Conservation (phyloP, 129 eudicot genomes). For the Rutidosis leptorrhynchoides region DNA sequence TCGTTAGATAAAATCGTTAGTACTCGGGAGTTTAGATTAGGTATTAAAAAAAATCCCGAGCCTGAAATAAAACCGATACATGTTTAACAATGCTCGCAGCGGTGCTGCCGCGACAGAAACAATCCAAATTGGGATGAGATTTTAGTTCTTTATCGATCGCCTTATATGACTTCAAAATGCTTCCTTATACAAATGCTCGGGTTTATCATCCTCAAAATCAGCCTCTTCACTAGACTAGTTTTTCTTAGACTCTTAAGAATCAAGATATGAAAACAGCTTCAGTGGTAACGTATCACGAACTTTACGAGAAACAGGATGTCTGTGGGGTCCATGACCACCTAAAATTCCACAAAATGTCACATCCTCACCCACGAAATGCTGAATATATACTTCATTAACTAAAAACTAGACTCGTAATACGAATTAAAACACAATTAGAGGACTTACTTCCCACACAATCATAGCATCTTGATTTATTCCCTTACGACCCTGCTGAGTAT, state of each 20-base stretch:
- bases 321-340: conserved; percentile 99
- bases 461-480: conserved; percentile 98
- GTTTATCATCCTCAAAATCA: conserved; percentile 64
- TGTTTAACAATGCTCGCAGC: conserved; percentile 84
- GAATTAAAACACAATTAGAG: not conserved
- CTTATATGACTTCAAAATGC: conserved; percentile 80
- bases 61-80: conserved; percentile 35
- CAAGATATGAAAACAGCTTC: conserved; percentile 64
- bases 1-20: not conserved
- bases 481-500: conserved; percentile 94
- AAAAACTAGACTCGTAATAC: not conserved
- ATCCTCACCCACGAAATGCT: conserved; percentile 90
- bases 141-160: conserved; percentile 88
- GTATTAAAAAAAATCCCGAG: not conserved
- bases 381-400: conserved; percentile 23
- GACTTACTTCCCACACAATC: conserved; percentile 98
- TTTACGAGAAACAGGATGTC: conserved; percentile 94
- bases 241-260: conserved; percentile 55
- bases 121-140: conserved; percentile 86
- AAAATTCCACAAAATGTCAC: conserved; percentile 86
- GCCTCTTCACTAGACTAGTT: conserved; percentile 49
- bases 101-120: conserved; percentile 98
- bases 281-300: conserved; percentile 87
- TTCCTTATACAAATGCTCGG: conserved; percentile 73
- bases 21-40: not conserved